These are phyloP conservation scores for Rhynchosporium graminicola DNA, from an alignment of 2,329 filamentous ascomycete species.

Conservation along the genomic window DNA sequence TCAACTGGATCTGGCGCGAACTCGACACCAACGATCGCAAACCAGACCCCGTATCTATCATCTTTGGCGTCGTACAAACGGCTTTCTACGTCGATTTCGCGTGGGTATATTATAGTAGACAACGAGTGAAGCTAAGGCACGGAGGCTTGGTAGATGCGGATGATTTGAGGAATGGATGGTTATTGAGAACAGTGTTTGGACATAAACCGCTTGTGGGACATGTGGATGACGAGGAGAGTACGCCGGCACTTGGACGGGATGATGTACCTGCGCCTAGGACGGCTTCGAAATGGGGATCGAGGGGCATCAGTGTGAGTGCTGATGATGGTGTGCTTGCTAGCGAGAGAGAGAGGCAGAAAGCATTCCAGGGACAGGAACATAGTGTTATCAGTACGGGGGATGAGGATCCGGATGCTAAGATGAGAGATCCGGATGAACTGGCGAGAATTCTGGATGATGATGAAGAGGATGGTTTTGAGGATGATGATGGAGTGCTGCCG, in stretches of 20 bases:
- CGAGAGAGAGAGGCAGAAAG: slow-evolving; percentile 47
- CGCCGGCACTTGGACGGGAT: slow-evolving; percentile 22
- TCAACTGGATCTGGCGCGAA: slow-evolving; percentile 83
- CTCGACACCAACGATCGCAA: slow-evolving; percentile 60
- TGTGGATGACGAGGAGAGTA: slow-evolving; percentile 33
- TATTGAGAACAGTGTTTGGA: slow-evolving; percentile 77
- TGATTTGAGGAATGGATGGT: slow-evolving; percentile 81
- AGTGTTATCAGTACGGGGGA: slow-evolving; percentile 47
- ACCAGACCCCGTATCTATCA: slow-evolving; percentile 72
- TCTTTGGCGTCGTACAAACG: slow-evolving; percentile 89
- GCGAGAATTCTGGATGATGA: slow-evolving; percentile 60
- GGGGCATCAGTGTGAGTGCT: slow-evolving; percentile 67
- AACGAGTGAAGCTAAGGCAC: slow-evolving; percentile 87
- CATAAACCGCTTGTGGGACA: slow-evolving; percentile 57
- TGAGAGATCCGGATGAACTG: slow-evolving; percentile 67
- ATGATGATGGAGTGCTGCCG: slow-evolving; percentile 32
- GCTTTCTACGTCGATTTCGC: slow-evolving; percentile 91
- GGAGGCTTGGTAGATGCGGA: slow-evolving; percentile 89
- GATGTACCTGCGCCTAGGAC: slow-evolving; percentile 16
- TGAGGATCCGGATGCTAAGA: slow-evolving; percentile 62
- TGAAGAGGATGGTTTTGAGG: slow-evolving; percentile 53
- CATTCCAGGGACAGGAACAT: slow-evolving; percentile 46
- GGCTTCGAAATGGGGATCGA: slow-evolving; percentile 54
- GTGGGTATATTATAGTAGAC: slow-evolving; percentile 93
- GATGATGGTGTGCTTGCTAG: slow-evolving; percentile 60